Evolutionary conservation across 1,284 basidiomycete genomes (phyloP).

Genomic region (Cutaneotrichosporon daszewskae): DNA sequence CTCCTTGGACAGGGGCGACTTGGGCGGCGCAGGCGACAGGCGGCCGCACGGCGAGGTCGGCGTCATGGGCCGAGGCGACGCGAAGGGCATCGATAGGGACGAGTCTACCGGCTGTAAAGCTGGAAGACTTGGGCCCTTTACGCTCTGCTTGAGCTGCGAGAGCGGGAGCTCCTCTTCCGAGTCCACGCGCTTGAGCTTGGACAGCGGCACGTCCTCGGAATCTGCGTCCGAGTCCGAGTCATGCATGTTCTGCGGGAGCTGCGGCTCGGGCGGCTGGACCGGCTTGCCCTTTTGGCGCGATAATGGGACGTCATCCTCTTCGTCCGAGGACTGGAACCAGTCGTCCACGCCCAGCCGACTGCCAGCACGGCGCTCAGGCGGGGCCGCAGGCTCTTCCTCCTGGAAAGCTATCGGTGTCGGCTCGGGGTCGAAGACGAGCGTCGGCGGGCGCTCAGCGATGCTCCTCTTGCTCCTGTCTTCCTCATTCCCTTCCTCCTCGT

Average conservation of each 20-base stretch:
- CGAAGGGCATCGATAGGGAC: no score
- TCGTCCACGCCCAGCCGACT: slow-evolving; percentile 14
- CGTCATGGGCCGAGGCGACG: no score
- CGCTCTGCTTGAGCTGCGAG: slow-evolving; percentile 15
- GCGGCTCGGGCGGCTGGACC: background rate
- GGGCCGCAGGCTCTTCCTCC: background rate
- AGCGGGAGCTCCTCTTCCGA: slow-evolving; percentile 44
- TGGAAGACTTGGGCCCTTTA: background rate
- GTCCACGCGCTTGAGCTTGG: slow-evolving; percentile 16
- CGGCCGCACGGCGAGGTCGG: background rate
- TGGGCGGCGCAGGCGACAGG: background rate
- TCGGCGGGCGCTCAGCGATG: slow-evolving; percentile 7
- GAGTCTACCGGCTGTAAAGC: no score
- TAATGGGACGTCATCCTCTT: slow-evolving; percentile 8
- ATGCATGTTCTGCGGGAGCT: background rate
- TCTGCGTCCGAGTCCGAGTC: slow-evolving; percentile 17
- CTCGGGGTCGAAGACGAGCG: slow-evolving; percentile 5
- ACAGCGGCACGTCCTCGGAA: slow-evolving; percentile 32
- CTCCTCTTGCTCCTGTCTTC: background rate
- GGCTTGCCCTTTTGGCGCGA: slow-evolving; percentile 3
- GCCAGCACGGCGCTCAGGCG: slow-evolving; percentile 3
- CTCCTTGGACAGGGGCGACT: slow-evolving; percentile 1
- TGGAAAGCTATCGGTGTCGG: background rate
- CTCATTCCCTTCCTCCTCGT: slow-evolving; percentile 3
- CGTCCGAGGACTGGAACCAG: slow-evolving; percentile 15